phyloP scores from a whole-genome alignment of 345 rosid genomes.

The Rhodamnia rubescens region DNA sequence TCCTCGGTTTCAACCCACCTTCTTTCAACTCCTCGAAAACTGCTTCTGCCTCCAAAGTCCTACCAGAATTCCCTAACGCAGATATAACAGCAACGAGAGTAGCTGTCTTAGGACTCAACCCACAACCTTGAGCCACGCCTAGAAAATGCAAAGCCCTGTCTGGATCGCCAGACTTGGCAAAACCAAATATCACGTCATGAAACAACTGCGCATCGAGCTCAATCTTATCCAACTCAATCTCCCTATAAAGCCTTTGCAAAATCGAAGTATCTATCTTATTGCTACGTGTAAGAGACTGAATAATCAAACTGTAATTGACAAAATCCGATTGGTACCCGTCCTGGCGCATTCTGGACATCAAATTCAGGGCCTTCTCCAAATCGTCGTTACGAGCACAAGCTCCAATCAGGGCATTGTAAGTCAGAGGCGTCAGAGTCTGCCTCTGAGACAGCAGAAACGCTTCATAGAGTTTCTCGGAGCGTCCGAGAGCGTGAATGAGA shows the following conservation, averaged over 20 bases:
- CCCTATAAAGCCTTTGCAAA: slow-evolving; percentile 54
- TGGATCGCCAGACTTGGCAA: slow-evolving; percentile 75
- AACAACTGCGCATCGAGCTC: slow-evolving; percentile 73
- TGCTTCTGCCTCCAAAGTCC: slow-evolving; percentile 82
- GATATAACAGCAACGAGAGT: slow-evolving; percentile 57
- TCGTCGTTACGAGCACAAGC: slow-evolving; percentile 88
- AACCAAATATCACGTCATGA: slow-evolving; percentile 72
- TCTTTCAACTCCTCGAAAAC: slow-evolving; percentile 86
- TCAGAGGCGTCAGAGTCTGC: slow-evolving; percentile 67
- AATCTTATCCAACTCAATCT: slow-evolving; percentile 60
- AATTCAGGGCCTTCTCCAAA: slow-evolving; percentile 68
- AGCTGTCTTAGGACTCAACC: slow-evolving; percentile 49
- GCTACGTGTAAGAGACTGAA: slow-evolving; percentile 52
- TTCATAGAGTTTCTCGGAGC: slow-evolving; percentile 89
- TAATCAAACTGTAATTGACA: slow-evolving; percentile 73
- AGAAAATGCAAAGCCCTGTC: slow-evolving; percentile 56
- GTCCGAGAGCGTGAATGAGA: slow-evolving; percentile 87
- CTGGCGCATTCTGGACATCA: slow-evolving; percentile 78
- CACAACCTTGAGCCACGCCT: slow-evolving; percentile 61
- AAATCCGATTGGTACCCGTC: slow-evolving; percentile 87
- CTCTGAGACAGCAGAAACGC: slow-evolving; percentile 79
- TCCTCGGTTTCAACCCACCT: slow-evolving; percentile 62
- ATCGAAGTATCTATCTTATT: slow-evolving; percentile 58
- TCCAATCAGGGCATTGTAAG: slow-evolving; percentile 84
- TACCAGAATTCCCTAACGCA: slow-evolving; percentile 49